Conservation (phyloP, 495 filamentous ascomycete genomes). For the Melanomma pulvis-pyrius region DNA sequence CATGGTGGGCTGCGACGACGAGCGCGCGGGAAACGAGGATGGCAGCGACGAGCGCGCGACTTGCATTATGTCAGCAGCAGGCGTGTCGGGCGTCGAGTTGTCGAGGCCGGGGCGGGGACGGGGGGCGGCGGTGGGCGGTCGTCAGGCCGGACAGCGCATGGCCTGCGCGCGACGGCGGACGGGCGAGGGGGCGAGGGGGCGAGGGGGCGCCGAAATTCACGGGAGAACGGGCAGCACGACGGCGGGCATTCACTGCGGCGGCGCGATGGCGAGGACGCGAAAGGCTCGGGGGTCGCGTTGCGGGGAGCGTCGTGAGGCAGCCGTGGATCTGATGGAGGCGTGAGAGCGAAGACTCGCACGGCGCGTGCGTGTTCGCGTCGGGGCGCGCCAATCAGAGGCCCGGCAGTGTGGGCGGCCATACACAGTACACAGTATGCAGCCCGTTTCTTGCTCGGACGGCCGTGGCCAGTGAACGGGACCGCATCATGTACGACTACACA, state of each 20-base stretch:
- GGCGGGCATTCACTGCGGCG: background rate
- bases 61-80: constrained; percentile 36
- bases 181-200: background rate
- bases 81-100: background rate
- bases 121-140: background rate
- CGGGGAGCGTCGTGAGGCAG: background rate
- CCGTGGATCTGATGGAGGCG: background rate
- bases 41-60: constrained; percentile 33
- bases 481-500: too few relatives aligned
- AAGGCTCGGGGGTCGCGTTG: background rate
- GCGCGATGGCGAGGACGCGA: background rate
- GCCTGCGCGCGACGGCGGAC: constrained; percentile 1
- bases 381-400: background rate
- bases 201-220: background rate
- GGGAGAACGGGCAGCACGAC: background rate
- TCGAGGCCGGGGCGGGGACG: background rate
- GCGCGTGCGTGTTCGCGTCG: background rate
- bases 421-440: too few relatives aligned
- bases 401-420: too few relatives aligned
- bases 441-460: too few relatives aligned
- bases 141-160: background rate
- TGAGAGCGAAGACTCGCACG: background rate
- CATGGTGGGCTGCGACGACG: constrained; percentile 33
- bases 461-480: too few relatives aligned
- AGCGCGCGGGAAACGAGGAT: constrained; percentile 36